These are phyloP conservation scores for Pinus tabuliformis DNA, from an alignment of 75 land plant genomes.

Conservation along the genomic window DNA sequence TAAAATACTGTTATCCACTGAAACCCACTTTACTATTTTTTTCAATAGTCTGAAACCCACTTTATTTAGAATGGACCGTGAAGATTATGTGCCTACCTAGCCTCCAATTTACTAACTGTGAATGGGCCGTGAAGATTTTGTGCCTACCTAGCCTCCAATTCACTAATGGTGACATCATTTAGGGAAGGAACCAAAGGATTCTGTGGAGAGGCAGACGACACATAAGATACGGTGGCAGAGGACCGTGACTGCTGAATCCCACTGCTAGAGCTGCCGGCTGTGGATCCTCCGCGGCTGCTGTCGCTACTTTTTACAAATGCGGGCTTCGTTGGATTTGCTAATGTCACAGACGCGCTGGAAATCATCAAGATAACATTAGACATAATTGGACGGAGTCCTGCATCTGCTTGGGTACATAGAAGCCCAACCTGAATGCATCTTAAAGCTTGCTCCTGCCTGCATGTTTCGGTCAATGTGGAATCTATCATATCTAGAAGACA, in stretches of 20 bases:
- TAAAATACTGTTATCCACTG: no score
- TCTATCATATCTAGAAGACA: neutral
- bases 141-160: no score
- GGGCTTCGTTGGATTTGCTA: constrained; percentile 5
- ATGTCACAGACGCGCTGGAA: neutral
- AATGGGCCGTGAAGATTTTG: no score
- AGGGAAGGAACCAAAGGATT: neutral
- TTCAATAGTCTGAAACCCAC: no score
- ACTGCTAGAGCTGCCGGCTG: no score
- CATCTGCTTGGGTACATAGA: constrained; percentile 6
- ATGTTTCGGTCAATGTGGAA: neutral
- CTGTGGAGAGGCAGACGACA: neutral
- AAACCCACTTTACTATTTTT: no score
- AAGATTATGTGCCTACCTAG: no score
- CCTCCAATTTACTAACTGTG: no score
- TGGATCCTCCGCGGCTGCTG: no score
- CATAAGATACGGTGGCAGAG: no score
- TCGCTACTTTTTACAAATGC: neutral
- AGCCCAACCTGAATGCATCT: constrained; percentile 16
- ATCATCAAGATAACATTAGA: constrained; percentile 6
- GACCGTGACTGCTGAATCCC: no score
- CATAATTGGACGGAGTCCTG: constrained; percentile 8
- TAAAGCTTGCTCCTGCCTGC: neutral
- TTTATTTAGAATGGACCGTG: no score
- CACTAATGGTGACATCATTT: neutral